phyloP scores from a whole-genome alignment of 305 asterid species.

The Nicotiana rustica region DNA sequence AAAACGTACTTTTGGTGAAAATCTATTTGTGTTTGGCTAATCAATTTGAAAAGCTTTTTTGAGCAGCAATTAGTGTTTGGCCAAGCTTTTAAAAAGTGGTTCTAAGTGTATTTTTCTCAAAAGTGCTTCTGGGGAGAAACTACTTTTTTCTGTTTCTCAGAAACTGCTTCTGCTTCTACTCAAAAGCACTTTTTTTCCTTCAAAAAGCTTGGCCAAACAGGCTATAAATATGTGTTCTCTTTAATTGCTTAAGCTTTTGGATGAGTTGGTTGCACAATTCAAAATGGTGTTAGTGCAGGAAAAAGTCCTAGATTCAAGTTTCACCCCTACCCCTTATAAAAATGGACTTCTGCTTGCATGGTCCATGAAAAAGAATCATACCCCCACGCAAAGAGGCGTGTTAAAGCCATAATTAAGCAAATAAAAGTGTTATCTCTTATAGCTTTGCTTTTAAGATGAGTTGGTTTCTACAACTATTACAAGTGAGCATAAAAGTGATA shows the following conservation, averaged over 20 bases:
- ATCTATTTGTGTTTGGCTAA: background rate
- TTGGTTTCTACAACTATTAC: background rate
- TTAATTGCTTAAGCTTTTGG: background rate
- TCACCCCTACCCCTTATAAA: background rate
- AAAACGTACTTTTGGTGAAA: too few species aligned
- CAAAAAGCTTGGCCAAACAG: too few species aligned
- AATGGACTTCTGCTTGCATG: background rate
- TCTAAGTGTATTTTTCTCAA: too few species aligned
- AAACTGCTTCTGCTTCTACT: too few species aligned
- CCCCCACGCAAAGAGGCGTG: background rate
- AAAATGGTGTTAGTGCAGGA: background rate
- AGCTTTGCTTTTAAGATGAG: background rate
- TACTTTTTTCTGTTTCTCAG: too few species aligned
- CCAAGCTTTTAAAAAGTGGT: too few species aligned
- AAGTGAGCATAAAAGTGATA: background rate
- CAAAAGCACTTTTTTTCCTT: too few species aligned
- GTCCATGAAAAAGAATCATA: constrained; percentile 2
- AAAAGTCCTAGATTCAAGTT: background rate
- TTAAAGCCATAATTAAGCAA: background rate
- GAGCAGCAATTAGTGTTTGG: too few species aligned
- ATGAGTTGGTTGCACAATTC: constrained; percentile 9
- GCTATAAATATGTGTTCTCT: background rate
- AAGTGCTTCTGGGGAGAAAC: too few species aligned
- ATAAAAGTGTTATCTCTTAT: background rate
- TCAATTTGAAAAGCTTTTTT: too few species aligned